These are phyloP conservation scores for Musa itinerans DNA, from an alignment of 176 grass and related monocot species.

Conservation along the genomic window DNA sequence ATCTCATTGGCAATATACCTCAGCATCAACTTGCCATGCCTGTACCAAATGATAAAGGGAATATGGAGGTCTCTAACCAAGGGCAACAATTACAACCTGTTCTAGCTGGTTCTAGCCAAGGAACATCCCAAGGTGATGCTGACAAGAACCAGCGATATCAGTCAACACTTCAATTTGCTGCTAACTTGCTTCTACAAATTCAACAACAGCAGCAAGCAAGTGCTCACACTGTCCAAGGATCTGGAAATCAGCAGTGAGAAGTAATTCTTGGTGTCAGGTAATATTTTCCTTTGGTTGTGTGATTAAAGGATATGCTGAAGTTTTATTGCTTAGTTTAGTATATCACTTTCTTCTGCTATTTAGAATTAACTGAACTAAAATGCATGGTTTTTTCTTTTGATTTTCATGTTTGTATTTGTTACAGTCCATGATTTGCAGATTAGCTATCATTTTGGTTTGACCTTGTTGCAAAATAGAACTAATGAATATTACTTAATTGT, in stretches of 20 bases:
- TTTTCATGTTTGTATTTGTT: too few species aligned
- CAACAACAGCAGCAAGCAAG: slow-evolving; percentile 35
- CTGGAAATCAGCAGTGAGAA: slow-evolving; percentile 51
- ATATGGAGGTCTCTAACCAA: slow-evolving; percentile 26
- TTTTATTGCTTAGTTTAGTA: too few species aligned
- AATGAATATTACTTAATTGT: too few species aligned
- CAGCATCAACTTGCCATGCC: slow-evolving; percentile 22
- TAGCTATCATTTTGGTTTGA: too few species aligned
- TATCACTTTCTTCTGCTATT: too few species aligned
- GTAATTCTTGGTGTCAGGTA: slow-evolving; percentile 7
- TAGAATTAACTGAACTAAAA: too few species aligned
- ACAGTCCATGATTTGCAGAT: too few species aligned
- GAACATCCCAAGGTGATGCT: slow-evolving; percentile 39
- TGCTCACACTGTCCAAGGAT: slow-evolving; percentile 14
- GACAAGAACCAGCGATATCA: slow-evolving; percentile 87
- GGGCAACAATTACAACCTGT: slow-evolving; percentile 40
- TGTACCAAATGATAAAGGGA: slow-evolving; percentile 21
- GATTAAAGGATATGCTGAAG: too few species aligned
- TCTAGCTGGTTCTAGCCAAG: slow-evolving; percentile 31
- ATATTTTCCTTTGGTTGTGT: not conserved
- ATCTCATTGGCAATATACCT: slow-evolving; percentile 28
- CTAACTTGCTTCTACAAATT: slow-evolving; percentile 57
- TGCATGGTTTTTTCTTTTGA: too few species aligned
- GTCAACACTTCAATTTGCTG: slow-evolving; percentile 84
- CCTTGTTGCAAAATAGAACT: too few species aligned